phyloP scores from a whole-genome alignment of 106 monocot species.

The Dioscorea zingiberensis region DNA sequence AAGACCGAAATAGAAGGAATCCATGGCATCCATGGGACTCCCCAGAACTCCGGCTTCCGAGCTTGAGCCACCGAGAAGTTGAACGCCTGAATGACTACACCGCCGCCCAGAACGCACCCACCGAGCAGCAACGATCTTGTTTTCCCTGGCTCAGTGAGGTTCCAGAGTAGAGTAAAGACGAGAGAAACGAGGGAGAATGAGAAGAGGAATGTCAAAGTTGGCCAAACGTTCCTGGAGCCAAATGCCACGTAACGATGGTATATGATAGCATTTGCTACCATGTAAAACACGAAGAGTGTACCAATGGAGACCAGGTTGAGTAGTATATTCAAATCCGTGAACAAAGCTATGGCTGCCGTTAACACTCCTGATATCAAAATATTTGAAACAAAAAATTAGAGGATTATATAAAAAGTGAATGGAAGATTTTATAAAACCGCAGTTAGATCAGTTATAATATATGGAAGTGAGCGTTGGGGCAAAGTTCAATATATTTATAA shows the following conservation, averaged over 20 bases:
- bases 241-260: conserved; percentile 71
- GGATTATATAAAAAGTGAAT: too few relatives aligned
- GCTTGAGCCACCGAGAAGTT: conserved; percentile 36
- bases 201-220: conserved; percentile 58
- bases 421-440: too few relatives aligned
- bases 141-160: conserved; percentile 22
- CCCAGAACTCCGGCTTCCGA: conserved; percentile 79
- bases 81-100: conserved; percentile 36
- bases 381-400: too few relatives aligned
- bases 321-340: conserved; percentile 76
- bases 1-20: conserved; percentile 76
- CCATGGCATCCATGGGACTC: conserved; percentile 90
- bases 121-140: conserved; percentile 29
- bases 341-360: conserved; percentile 68
- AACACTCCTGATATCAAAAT: conserved; percentile 31
- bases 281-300: conserved; percentile 98
- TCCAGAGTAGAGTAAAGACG: conserved; percentile 66
- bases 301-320: conserved; percentile 90
- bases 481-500: too few relatives aligned
- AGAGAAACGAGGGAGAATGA: conserved; percentile 43
- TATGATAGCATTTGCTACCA: conserved; percentile 87
- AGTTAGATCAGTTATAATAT: too few relatives aligned
- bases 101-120: conserved; percentile 15
- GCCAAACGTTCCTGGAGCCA: conserved; percentile 30
- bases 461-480: too few relatives aligned